A percentile compares a stretch with the other conserved stretches of the same genome.
phyloP scores from a whole-genome alignment of 257 asterid genomes.

The Paraleonurus japonicus region DNA sequence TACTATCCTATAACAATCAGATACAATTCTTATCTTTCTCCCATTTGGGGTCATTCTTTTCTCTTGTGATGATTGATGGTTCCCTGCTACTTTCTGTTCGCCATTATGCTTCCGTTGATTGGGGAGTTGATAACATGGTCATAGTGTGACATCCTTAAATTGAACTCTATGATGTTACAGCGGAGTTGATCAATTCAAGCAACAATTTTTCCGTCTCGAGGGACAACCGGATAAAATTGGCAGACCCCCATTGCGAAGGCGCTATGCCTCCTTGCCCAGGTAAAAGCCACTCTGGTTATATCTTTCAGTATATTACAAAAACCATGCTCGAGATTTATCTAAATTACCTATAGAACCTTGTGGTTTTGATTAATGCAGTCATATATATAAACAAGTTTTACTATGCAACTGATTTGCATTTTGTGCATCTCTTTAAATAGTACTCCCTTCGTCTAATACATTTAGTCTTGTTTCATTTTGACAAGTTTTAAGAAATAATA shows the following conservation, averaged over 20 bases:
- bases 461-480: too few species aligned
- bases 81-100: background rate
- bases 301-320: background rate
- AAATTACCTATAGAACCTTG: background rate
- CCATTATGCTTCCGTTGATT: background rate
- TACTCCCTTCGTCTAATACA: too few species aligned
- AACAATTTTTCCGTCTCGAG: constrained; percentile 82
- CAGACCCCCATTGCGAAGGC: constrained; percentile 65
- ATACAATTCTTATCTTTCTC: background rate
- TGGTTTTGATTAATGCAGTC: too few species aligned
- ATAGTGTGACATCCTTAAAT: background rate
- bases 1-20: background rate
- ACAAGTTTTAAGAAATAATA: too few species aligned
- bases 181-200: constrained; percentile 88
- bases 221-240: constrained; percentile 59
- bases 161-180: constrained; percentile 38
- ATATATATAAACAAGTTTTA: too few species aligned
- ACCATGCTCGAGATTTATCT: background rate
- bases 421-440: too few species aligned
- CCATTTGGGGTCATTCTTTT: background rate
- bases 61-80: background rate
- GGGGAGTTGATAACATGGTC: background rate
- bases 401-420: too few species aligned
- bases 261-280: constrained; percentile 95
- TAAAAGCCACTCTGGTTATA: constrained; percentile 19